Percentiles rank a stretch among this genome's conserved stretches.
Evolutionary conservation across 129 eudicot species (phyloP).

Genomic region (Pseudognaphalium luteoalbum): DNA sequence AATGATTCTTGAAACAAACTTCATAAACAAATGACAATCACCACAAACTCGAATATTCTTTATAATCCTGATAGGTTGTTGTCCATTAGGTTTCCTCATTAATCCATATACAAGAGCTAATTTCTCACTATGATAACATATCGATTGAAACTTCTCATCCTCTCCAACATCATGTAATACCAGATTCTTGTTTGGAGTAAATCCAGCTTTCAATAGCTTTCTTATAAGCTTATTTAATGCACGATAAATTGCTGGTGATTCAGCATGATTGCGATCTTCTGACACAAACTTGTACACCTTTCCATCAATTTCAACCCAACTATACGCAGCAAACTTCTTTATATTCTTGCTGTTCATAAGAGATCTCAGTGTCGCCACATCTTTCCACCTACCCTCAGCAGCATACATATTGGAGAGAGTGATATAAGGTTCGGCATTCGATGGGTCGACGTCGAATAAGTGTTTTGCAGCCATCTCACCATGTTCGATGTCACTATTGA

Average conservation of each 20-base stretch:
- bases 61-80: conserved; percentile 42
- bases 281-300: conserved; percentile 46
- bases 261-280: conserved; percentile 53
- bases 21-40: conserved; percentile 56
- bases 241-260: conserved; percentile 41
- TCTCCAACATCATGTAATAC: conserved; percentile 57
- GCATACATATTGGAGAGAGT: conserved; percentile 61
- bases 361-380: conserved; percentile 43
- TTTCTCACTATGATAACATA: conserved; percentile 57
- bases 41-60: conserved; percentile 52
- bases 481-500: conserved; percentile 38
- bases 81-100: conserved; percentile 40
- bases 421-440: conserved; percentile 54
- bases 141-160: conserved; percentile 42
- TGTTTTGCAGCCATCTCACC: conserved; percentile 47
- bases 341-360: conserved; percentile 47
- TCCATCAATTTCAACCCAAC: conserved; percentile 54
- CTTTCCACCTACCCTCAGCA: conserved; percentile 49
- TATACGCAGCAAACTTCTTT: conserved; percentile 55
- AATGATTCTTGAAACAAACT: conserved; percentile 41
- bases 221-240: conserved; percentile 31
- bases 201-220: conserved; percentile 40
- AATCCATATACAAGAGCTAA: conserved; percentile 47
- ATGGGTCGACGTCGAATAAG: conserved; percentile 44
- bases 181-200: conserved; percentile 36